Percentiles rank a stretch among this genome's conserved stretches.
Evolutionary conservation across 768 basidiomycete species (phyloP).

Genomic region (Amanita inopinata): DNA sequence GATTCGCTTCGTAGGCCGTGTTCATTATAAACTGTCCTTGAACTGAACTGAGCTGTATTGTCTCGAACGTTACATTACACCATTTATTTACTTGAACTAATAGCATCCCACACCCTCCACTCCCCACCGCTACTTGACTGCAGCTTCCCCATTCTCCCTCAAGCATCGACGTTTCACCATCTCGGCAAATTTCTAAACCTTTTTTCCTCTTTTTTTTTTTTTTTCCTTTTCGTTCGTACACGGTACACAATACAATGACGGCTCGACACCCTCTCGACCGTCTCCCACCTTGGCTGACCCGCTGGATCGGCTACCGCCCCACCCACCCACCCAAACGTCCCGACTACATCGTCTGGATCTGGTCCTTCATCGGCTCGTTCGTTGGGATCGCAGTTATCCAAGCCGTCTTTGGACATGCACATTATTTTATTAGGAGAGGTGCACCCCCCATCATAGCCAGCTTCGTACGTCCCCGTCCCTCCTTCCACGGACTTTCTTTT

Average conservation of each 20-base stretch:
- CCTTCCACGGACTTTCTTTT: not conserved
- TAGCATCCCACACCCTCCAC: no score
- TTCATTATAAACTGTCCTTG: no score
- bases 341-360: constrained; percentile 32
- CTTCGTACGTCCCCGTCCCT: constrained; percentile 26
- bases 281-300: constrained; percentile 27
- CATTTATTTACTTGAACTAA: no score
- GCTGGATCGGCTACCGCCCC: constrained; percentile 36
- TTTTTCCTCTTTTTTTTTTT: not conserved
- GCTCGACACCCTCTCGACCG: constrained; percentile 20
- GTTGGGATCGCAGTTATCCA: constrained; percentile 40
- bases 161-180: no score
- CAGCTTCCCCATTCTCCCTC: no score
- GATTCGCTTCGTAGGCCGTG: no score
- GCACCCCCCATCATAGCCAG: constrained; percentile 40
- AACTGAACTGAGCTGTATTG: no score
- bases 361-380: constrained; percentile 47
- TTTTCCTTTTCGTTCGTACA: not conserved
- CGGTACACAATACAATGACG: not conserved
- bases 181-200: not conserved
- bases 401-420: constrained; percentile 36
- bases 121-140: no score
- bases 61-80: no score
- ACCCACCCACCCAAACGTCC: constrained; percentile 21
- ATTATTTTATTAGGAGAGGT: constrained; percentile 34